Evolutionary conservation across 1,139 yeast genomes (phyloP), one percentile per base, ranked within the genome.

Genomic region (Suhomyces coccinellae): DNA sequence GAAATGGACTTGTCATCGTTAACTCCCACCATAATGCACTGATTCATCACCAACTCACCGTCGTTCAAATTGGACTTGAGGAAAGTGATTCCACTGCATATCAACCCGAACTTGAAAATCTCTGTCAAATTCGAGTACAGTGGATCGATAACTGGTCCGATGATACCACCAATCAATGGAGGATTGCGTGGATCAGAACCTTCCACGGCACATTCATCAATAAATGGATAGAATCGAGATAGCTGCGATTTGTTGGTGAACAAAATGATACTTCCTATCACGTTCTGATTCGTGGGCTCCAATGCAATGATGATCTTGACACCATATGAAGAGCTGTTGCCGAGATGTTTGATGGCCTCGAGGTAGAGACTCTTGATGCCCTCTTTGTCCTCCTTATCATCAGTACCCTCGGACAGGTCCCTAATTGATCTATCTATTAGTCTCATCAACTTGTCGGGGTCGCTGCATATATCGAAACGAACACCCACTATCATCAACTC

Each of bases 401-500:
- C 44, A 4, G 43, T 16, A 10, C 37, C 33, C 10, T 38, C 43
- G 9, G 33, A 17, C 48, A 41, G 45, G 32, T 41, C 48, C 12
- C 42, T 33, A 13, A 44, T 45, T 1, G 54, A 50, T 14, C 59
- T 47, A 20, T 55, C 58, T 13, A 80, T 66, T 27, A 76, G 58
- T 13, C 64, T 63, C 56, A 69, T 59, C 42, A 77, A 59, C 47
- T 73, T 72, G 11, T 63, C 64, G 4, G 73, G 63, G 44, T 75
- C 69, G 40, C 58, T 68, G 55, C 84, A 77, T 16, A 80, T 71
- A 57, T 80, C 84, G 61, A 80, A 80, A 48, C 81, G 65, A 26
- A 79, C 80, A 2, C 85, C 85, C 28, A 80, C 82, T 48, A 80
- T 77, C 69, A 78, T 80, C 50, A 81, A 67, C 52, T 81, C 84